phyloP scores from a whole-genome alignment of 2,329 filamentous ascomycete genomes.

The Talaromyces sp. region DNA sequence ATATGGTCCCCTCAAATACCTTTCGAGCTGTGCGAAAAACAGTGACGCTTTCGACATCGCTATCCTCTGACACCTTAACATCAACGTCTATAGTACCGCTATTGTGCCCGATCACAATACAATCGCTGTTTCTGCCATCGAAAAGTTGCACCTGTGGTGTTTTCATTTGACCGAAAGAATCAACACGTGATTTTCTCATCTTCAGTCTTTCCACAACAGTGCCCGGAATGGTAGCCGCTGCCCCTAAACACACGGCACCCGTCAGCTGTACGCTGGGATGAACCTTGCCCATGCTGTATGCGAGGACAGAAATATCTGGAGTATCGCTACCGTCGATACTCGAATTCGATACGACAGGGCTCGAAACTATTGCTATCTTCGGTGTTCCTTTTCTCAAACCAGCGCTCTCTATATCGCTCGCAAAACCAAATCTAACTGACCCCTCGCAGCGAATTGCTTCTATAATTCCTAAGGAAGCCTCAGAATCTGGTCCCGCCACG shows the following conservation, averaged over 20 bases:
- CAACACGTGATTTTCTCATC: neutral
- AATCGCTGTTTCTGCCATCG: neutral
- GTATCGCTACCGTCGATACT: neutral
- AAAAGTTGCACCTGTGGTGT: neutral
- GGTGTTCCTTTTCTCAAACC: constrained; percentile 52
- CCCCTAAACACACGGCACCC: constrained; percentile 27
- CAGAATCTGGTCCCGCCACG: constrained; percentile 1
- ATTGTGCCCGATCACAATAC: constrained; percentile 4
- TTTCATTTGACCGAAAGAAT: neutral
- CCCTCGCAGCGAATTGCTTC: constrained; percentile 55
- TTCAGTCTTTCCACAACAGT: constrained; percentile 20
- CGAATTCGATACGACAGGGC: neutral
- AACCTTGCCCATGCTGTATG: constrained; percentile 27
- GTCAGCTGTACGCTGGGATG: constrained; percentile 30
- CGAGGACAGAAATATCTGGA: constrained; percentile 27
- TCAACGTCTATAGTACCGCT: constrained; percentile 16
- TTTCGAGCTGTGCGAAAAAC: constrained; percentile 15
- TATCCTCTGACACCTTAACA: neutral
- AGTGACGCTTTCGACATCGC: constrained; percentile 7
- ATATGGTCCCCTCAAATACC: constrained; percentile 15
- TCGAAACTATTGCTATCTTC: constrained; percentile 56
- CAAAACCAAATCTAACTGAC: constrained; percentile 58
- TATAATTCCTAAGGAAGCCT: constrained; percentile 37
- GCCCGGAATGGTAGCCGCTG: constrained; percentile 23
- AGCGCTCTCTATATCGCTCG: constrained; percentile 33